Conservation (phyloP, 768 basidiomycete species). For the Termitomyces sp. region DNA sequence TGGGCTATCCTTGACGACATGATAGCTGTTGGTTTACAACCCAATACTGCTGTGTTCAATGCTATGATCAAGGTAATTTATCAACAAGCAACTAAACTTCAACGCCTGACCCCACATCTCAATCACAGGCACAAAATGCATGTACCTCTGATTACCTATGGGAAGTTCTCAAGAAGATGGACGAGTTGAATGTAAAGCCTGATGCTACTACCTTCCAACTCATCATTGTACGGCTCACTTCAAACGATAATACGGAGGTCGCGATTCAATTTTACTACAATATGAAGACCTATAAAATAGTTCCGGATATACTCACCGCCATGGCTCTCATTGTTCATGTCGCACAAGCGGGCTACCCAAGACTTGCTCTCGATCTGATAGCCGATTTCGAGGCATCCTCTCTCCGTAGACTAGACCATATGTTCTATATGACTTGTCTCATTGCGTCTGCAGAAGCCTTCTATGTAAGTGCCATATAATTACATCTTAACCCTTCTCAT, state of each 20-base stretch:
- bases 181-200: slow-evolving; percentile 41
- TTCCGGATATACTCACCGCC: slow-evolving; percentile 46
- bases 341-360: slow-evolving; percentile 49
- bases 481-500: slow-evolving; percentile 1
- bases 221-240: slow-evolving; percentile 46
- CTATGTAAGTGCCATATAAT: slow-evolving; percentile 50
- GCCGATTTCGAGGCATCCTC: slow-evolving; percentile 54
- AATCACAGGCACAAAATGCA: slow-evolving; percentile 42
- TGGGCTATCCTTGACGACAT: slow-evolving; percentile 73
- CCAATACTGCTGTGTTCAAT: slow-evolving; percentile 51
- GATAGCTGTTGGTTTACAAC: slow-evolving; percentile 44
- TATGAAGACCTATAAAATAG: slow-evolving; percentile 50
- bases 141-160: slow-evolving; percentile 37
- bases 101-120: slow-evolving; percentile 2
- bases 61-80: slow-evolving; percentile 52
- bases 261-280: slow-evolving; percentile 58
- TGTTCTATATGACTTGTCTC: slow-evolving; percentile 67
- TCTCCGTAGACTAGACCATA: slow-evolving; percentile 46
- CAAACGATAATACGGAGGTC: slow-evolving; percentile 57
- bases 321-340: slow-evolving; percentile 53
- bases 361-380: slow-evolving; percentile 72
- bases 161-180: slow-evolving; percentile 55
- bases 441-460: slow-evolving; percentile 57
- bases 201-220: slow-evolving; percentile 50
- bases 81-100: slow-evolving; percentile 7